Percentiles rank a stretch among this genome's conserved stretches.
phyloP scores from a whole-genome alignment of 1,284 basidiomycete species.

The Blastosporella zonata region DNA sequence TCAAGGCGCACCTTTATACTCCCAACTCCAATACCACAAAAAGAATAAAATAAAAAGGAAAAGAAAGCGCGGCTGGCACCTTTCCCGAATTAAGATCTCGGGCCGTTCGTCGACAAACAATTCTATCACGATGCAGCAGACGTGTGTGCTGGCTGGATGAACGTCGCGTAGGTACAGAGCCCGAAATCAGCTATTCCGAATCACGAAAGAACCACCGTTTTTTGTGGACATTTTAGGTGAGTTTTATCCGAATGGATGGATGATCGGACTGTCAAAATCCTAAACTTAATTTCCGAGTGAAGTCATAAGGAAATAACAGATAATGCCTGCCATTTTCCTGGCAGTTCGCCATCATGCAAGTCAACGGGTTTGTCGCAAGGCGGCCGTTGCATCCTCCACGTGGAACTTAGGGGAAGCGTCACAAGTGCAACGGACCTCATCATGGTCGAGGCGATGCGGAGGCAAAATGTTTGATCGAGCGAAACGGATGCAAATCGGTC shows the following conservation, averaged over 20 bases:
- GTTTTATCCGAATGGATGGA: conserved; percentile 10
- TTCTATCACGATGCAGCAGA: conserved; percentile 21
- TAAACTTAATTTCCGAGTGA: conserved; percentile 21
- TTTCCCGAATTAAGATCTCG: conserved; percentile 22
- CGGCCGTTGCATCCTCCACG: conserved; percentile 1
- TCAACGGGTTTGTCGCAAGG: not conserved
- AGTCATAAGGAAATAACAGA: conserved; percentile 1
- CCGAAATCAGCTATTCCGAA: conserved; percentile 16
- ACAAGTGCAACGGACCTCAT: not conserved
- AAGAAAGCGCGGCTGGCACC: conserved; percentile 19
- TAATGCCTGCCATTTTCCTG: not conserved
- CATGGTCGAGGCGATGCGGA: conserved; percentile 11
- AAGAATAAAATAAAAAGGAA: conserved; percentile 13
- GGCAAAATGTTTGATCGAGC: conserved; percentile 15
- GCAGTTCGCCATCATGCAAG: not conserved
- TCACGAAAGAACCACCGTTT: conserved; percentile 7
- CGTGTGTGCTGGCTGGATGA: conserved; percentile 18
- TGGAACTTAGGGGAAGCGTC: not conserved
- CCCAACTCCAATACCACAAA: conserved; percentile 15
- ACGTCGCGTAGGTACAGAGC: conserved; percentile 14
- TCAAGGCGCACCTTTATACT: conserved; percentile 18
- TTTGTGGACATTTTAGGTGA: conserved; percentile 9
- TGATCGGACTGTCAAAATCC: conserved; percentile 21
- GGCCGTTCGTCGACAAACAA: conserved; percentile 19
- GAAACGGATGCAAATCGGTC: conserved; percentile 12